Conservation (phyloP, 306 rosid genomes). For the Cotoneaster glaucophyllus region DNA sequence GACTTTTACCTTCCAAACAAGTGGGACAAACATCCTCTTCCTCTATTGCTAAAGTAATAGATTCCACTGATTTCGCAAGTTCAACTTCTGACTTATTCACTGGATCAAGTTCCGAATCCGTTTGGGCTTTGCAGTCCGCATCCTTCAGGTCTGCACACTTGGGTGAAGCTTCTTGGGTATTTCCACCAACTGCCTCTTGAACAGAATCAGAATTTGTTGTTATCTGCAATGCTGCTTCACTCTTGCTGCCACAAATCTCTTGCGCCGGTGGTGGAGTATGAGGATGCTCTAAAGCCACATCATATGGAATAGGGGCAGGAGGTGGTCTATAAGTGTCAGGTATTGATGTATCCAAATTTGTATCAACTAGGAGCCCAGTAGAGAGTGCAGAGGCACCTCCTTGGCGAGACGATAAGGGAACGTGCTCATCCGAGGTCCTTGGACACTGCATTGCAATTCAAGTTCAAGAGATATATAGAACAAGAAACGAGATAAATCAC, state of each 20-base stretch:
- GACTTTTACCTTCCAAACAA: constrained; percentile 86
- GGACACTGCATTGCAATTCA: constrained; percentile 60
- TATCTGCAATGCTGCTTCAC: constrained; percentile 33
- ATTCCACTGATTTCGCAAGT: constrained; percentile 47
- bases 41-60: constrained; percentile 37
- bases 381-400: constrained; percentile 48
- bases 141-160: constrained; percentile 55
- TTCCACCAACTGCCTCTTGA: constrained; percentile 44
- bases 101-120: constrained; percentile 32
- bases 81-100: constrained; percentile 58
- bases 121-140: constrained; percentile 45
- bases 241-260: constrained; percentile 48
- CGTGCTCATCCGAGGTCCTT: constrained; percentile 68
- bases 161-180: constrained; percentile 33
- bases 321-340: constrained; percentile 91
- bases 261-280: constrained; percentile 51
- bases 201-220: constrained; percentile 51
- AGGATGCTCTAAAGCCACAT: constrained; percentile 41
- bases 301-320: constrained; percentile 78
- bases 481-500: background rate
- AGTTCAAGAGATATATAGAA: background rate
- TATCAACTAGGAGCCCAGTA: constrained; percentile 69
- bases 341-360: constrained; percentile 76
- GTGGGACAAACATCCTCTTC: constrained; percentile 90
- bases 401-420: constrained; percentile 65